These are phyloP conservation scores for Eragrostis curvula DNA, from an alignment of 176 grass and related monocot genomes.

Conservation along the genomic window DNA sequence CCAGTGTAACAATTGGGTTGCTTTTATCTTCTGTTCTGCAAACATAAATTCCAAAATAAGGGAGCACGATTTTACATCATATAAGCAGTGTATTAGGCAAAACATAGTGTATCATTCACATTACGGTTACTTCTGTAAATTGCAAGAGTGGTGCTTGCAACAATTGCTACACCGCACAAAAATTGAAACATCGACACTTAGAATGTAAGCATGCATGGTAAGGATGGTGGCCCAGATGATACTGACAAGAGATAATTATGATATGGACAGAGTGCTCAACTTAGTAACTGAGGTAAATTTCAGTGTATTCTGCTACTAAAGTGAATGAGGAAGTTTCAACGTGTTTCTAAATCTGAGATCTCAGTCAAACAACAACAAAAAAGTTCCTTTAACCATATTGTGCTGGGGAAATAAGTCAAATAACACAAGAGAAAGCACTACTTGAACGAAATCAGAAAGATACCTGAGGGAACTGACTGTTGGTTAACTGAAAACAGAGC, in stretches of 20 bases:
- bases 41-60: background rate
- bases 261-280: background rate
- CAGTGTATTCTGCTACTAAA: background rate
- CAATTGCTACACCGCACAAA: background rate
- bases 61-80: background rate
- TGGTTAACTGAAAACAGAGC: slow-evolving; percentile 57
- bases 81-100: background rate
- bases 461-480: slow-evolving; percentile 58
- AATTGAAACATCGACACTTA: background rate
- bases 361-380: background rate
- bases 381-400: background rate
- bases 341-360: background rate
- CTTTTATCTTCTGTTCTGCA: slow-evolving; percentile 28
- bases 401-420: slow-evolving; percentile 5
- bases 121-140: slow-evolving; percentile 1
- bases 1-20: slow-evolving; percentile 8
- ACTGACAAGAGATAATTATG: slow-evolving; percentile 5
- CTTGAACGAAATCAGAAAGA: no score
- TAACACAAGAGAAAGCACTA: no score
- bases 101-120: background rate
- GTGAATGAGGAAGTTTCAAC: background rate
- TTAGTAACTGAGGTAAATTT: background rate
- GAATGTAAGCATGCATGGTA: background rate
- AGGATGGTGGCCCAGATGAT: background rate
- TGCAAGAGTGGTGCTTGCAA: slow-evolving; percentile 24